A percentile compares a stretch with the other conserved stretches of the same genome.
These are phyloP conservation scores for Ciborinia camelliae DNA, from an alignment of 2,329 filamentous ascomycete species.

Conservation along the genomic window DNA sequence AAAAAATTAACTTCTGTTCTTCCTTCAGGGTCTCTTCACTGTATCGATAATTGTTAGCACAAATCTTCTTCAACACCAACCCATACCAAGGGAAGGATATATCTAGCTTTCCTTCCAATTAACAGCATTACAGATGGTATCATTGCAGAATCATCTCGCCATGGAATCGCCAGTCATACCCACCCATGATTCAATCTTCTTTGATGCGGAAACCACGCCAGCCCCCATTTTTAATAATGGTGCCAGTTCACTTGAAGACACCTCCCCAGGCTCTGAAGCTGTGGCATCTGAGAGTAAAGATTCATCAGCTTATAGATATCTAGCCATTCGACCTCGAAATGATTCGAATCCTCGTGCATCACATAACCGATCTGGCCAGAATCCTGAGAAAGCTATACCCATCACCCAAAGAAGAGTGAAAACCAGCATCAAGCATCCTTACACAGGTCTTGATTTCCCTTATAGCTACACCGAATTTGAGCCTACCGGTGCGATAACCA, in stretches of 20 bases:
- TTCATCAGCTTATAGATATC: neutral
- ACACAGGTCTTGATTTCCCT: neutral
- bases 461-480: constrained; percentile 1
- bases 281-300: neutral
- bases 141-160: neutral
- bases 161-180: neutral
- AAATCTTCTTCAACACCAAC: neutral
- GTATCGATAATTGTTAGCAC: neutral
- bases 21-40: neutral
- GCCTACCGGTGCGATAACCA: neutral
- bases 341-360: neutral
- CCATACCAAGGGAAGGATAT: neutral
- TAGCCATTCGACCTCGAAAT: neutral
- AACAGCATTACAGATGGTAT: neutral
- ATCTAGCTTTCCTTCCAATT: neutral
- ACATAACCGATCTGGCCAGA: neutral
- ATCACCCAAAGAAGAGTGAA: neutral
- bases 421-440: neutral
- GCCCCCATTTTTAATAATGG: neutral
- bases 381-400: neutral
- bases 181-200: neutral
- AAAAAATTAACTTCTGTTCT: neutral
- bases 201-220: neutral
- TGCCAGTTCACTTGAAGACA: neutral
- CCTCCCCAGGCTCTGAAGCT: neutral